phyloP scores from a whole-genome alignment of 768 basidiomycete genomes.

The Floccularia luteovirens region DNA sequence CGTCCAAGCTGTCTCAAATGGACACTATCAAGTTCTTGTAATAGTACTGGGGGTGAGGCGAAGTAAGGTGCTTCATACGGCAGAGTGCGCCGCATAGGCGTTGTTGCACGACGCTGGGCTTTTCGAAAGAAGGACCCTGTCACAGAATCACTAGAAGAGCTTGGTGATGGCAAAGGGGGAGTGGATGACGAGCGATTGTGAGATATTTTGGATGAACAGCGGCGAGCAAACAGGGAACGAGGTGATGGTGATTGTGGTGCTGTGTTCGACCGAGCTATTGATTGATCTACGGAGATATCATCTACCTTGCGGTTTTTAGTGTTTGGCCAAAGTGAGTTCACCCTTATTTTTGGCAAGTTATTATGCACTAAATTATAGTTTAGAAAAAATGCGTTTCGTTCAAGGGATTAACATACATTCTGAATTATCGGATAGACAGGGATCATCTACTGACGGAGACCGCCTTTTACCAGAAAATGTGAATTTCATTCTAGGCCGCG shows the following conservation, averaged over 20 bases:
- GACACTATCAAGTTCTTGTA: constrained; percentile 13
- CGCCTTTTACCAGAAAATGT: too few relatives aligned
- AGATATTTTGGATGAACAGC: neutral
- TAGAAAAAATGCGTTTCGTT: too few relatives aligned
- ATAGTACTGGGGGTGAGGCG: constrained; percentile 26
- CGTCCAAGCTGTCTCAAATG: constrained; percentile 17
- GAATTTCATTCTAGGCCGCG: too few relatives aligned
- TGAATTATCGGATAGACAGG: too few relatives aligned
- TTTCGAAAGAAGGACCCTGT: constrained; percentile 18
- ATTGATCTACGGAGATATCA: too few relatives aligned
- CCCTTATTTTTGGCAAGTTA: too few relatives aligned
- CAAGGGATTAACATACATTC: too few relatives aligned
- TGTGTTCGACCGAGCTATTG: too few relatives aligned
- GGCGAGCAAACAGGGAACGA: neutral
- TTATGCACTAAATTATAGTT: too few relatives aligned
- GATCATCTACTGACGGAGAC: too few relatives aligned
- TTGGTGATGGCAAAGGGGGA: constrained; percentile 7
- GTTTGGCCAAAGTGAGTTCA: too few relatives aligned
- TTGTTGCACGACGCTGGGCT: constrained; percentile 19
- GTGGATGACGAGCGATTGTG: neutral
- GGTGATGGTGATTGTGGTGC: neutral
- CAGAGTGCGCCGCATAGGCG: constrained; percentile 27
- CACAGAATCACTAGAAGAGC: constrained; percentile 11
- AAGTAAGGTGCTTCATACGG: constrained; percentile 41
- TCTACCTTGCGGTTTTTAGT: too few relatives aligned